Evolutionary conservation across 176 grass and related monocot species (phyloP).

Genomic region (Triticum timopheevii): DNA sequence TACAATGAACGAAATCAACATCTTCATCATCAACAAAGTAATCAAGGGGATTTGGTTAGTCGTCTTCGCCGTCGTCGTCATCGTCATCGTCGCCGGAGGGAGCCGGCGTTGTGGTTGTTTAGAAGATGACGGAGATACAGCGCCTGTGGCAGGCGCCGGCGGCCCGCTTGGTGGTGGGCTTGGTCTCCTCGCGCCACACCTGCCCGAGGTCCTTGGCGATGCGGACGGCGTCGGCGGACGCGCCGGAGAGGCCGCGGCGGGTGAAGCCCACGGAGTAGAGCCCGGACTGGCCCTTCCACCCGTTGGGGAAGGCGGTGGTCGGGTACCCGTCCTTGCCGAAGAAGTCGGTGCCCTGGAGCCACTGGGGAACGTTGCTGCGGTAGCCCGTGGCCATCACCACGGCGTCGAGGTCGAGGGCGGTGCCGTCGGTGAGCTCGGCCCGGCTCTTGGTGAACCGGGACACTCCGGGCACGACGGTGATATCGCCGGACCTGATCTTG

Average conservation of each 20-base stretch:
- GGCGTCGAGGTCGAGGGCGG: constrained; percentile 44
- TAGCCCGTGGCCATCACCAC: constrained; percentile 87
- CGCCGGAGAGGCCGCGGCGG: constrained; percentile 62
- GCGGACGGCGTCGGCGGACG: constrained; percentile 73
- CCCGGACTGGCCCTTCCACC: constrained; percentile 63
- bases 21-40: constrained; percentile 24
- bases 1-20: constrained; percentile 39
- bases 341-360: constrained; percentile 75
- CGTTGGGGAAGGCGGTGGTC: constrained; percentile 57
- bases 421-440: constrained; percentile 67
- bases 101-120: neutral
- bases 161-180: constrained; percentile 47
- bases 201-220: constrained; percentile 59
- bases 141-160: constrained; percentile 67
- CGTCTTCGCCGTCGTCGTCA: no score
- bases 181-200: constrained; percentile 86
- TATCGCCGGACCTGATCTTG: constrained; percentile 54
- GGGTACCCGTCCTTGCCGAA: constrained; percentile 87
- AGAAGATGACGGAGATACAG: constrained; percentile 77
- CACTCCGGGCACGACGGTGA: constrained; percentile 59
- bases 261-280: constrained; percentile 95
- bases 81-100: neutral
- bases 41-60: constrained; percentile 36
- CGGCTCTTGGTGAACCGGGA: constrained; percentile 32
- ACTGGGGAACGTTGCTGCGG: constrained; percentile 73